A percentile compares a stretch with the other conserved stretches of the same genome.
Evolutionary conservation across 257 asterid genomes (phyloP).

Genomic region (Capsicum pubescens): DNA sequence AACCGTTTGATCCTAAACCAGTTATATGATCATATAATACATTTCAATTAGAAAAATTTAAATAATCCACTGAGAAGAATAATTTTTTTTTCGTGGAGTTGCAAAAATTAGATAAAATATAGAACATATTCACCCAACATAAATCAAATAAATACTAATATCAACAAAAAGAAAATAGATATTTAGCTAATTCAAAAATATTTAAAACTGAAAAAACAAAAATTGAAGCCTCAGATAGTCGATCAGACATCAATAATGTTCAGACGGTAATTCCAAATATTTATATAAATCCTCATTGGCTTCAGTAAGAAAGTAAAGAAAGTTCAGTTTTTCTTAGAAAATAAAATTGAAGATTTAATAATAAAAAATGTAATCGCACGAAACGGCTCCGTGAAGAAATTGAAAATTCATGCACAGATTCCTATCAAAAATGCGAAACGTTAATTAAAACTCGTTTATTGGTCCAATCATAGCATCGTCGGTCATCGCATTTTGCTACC

Average conservation of each 20-base stretch:
- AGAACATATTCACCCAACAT: too few relatives aligned
- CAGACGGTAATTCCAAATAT: conserved; percentile 84
- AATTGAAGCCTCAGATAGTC: conserved; percentile 58
- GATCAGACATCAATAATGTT: conserved; percentile 56
- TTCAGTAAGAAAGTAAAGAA: background rate
- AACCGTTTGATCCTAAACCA: too few relatives aligned
- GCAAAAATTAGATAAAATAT: too few relatives aligned
- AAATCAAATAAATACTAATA: too few relatives aligned
- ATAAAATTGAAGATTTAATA: background rate
- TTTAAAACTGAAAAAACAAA: too few relatives aligned
- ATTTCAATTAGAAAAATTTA: too few relatives aligned
- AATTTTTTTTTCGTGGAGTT: too few relatives aligned
- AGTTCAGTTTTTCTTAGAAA: background rate
- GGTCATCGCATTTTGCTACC: conserved; percentile 58
- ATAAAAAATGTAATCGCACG: conserved; percentile 59
- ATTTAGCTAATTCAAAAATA: too few relatives aligned
- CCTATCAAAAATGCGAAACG: conserved; percentile 73
- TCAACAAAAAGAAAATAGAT: background rate
- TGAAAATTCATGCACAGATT: conserved; percentile 52
- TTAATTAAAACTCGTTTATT: conserved; percentile 32
- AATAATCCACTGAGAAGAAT: too few relatives aligned
- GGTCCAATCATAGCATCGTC: conserved; percentile 66
- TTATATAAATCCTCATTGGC: conserved; percentile 53
- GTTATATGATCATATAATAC: too few relatives aligned
- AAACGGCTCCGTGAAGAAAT: conserved; percentile 66